Conservation (phyloP, 352 stramenopile genomes). For the Phytophthora pini region DNA sequence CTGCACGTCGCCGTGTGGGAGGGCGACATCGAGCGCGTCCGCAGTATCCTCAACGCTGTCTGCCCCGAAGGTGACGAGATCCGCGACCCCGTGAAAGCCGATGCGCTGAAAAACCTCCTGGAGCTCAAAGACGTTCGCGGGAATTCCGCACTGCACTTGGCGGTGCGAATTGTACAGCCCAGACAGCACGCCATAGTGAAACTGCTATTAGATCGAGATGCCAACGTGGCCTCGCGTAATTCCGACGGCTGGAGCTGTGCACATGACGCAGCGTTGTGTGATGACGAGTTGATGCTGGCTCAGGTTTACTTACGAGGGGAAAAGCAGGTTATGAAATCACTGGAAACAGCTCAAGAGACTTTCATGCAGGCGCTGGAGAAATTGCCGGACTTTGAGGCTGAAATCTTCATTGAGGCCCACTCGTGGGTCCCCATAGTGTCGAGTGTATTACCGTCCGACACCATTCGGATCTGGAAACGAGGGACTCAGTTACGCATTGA, state of each 20-base stretch:
- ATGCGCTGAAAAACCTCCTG: slow-evolving; percentile 45
- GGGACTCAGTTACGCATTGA: slow-evolving; percentile 74
- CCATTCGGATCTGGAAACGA: slow-evolving; percentile 74
- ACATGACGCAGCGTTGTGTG: slow-evolving; percentile 75
- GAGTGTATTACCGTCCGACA: slow-evolving; percentile 79
- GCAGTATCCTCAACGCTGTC: slow-evolving; percentile 36
- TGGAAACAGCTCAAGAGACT: slow-evolving; percentile 56
- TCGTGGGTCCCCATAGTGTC: slow-evolving; percentile 87
- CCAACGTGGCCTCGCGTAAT: slow-evolving; percentile 42
- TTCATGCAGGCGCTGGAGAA: slow-evolving; percentile 70
- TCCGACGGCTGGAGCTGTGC: slow-evolving; percentile 74
- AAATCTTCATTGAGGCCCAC: slow-evolving; percentile 81
- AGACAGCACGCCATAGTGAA: slow-evolving; percentile 67
- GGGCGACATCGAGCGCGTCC: slow-evolving; percentile 50
- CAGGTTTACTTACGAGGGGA: slow-evolving; percentile 71
- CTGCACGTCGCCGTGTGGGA: slow-evolving; percentile 82
- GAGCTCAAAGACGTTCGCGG: slow-evolving; percentile 65
- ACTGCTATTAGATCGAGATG: slow-evolving; percentile 54
- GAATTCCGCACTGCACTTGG: slow-evolving; percentile 80
- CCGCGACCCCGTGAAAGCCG: slow-evolving; percentile 5
- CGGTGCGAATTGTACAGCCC: slow-evolving; percentile 68
- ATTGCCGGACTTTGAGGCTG: slow-evolving; percentile 79
- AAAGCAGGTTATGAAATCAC: slow-evolving; percentile 58
- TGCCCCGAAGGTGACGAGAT: slow-evolving; percentile 22
- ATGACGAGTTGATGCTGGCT: slow-evolving; percentile 79